Percentiles rank a stretch among this genome's conserved stretches.
Evolutionary conservation across 2,329 filamentous ascomycete genomes (phyloP).

Genomic region (Ophiostoma sp.): DNA sequence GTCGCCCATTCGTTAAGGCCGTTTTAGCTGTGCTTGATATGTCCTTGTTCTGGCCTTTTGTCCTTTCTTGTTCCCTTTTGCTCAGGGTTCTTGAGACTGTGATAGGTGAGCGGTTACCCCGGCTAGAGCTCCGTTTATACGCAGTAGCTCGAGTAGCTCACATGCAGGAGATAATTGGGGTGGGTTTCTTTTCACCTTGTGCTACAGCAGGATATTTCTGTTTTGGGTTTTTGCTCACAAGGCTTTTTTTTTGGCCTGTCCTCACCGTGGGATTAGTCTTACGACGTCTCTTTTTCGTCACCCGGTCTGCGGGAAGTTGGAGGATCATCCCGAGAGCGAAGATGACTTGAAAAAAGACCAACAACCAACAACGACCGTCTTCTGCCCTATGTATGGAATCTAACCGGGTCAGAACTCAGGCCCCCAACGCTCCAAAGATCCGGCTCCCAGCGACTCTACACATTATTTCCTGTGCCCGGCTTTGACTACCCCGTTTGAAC

Average conservation of each 20-base stretch:
- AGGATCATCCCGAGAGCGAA: slow-evolving; percentile 4
- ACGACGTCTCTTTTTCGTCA: neutral
- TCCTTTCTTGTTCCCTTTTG: no score
- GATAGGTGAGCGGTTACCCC: slow-evolving; percentile 25
- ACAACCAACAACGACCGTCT: neutral
- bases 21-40: neutral
- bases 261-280: neutral
- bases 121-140: slow-evolving; percentile 22
- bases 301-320: neutral
- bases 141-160: slow-evolving; percentile 16
- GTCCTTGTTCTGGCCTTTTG: neutral
- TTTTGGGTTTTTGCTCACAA: neutral
- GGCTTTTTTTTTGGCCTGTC: neutral
- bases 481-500: neutral
- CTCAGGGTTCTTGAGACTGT: neutral
- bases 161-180: slow-evolving; percentile 21
- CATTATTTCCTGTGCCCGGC: neutral
- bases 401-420: neutral
- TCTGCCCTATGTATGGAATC: neutral
- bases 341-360: no score
- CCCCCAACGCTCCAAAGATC: neutral
- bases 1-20: neutral
- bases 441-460: neutral
- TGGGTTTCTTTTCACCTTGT: slow-evolving; percentile 7
- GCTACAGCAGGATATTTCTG: neutral